Conservation (phyloP, 352 stramenopile species). For the Pythium dissotocum region DNA sequence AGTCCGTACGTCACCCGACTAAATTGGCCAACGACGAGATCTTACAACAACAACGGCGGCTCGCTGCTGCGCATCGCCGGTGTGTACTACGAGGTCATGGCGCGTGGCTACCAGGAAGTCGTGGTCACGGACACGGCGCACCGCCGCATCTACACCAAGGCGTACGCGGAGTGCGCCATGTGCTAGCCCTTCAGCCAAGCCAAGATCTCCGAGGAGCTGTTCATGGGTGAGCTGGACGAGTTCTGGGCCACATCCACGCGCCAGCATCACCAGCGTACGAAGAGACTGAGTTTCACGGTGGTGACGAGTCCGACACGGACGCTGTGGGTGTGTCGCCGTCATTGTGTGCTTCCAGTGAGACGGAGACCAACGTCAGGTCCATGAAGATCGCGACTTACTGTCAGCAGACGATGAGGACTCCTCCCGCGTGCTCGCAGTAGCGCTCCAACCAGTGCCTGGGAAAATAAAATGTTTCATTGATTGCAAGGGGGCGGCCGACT, state of each 20-base stretch:
- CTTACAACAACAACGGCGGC: slow-evolving; percentile 14
- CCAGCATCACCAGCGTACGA: neutral
- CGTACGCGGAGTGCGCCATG: slow-evolving; percentile 17
- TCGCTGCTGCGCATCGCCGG: slow-evolving; percentile 18
- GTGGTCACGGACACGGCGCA: neutral
- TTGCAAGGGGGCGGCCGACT: neutral
- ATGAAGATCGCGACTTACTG: too few relatives aligned
- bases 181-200: slow-evolving; percentile 19
- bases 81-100: slow-evolving; percentile 23
- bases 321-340: neutral
- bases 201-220: slow-evolving; percentile 23
- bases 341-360: neutral
- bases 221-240: slow-evolving; percentile 21
- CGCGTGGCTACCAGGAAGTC: slow-evolving; percentile 11
- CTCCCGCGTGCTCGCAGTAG: too few relatives aligned
- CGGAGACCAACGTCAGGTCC: neutral
- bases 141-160: slow-evolving; percentile 14
- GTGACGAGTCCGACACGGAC: neutral
- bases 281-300: neutral
- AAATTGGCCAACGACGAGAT: too few relatives aligned
- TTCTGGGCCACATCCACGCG: slow-evolving; percentile 1
- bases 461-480: neutral
- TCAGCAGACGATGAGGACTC: too few relatives aligned
- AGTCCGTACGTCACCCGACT: too few relatives aligned
- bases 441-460: neutral